Evolutionary conservation across 2,329 filamentous ascomycete species (phyloP), one percentile per base, ranked within the genome.

Genomic region (Scortechinia acanthostroma): DNA sequence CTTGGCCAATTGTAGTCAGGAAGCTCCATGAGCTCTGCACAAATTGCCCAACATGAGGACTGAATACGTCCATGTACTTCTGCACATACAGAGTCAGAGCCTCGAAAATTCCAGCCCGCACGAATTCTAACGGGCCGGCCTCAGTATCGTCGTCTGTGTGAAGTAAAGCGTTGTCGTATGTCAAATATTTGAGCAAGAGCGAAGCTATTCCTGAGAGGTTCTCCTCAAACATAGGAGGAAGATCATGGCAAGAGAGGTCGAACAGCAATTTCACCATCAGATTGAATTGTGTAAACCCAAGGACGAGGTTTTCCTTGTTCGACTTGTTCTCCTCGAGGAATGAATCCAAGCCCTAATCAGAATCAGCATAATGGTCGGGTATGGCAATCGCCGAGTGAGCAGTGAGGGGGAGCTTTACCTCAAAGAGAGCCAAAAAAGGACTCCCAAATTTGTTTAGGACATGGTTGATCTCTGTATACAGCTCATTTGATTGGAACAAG

Each of bases 401-500:
- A 10, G n/a, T 10, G n/a, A 10, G 10, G n/a, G 25, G 25, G n/a
- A 30, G 4, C 59, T 70, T 61, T 71, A 88, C 85, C 55, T 80
- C 77, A 53, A 96, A 80, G 49, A 97, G 75, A 46, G 79, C 74
- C 46, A 97, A 73, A 61, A 95, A 97, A 0, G 93, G 86, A 30
- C 77, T 70, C 48, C 88, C 87, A 62, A 98, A 97, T 47, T 83
- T 89, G 49, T 71, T 70, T 44, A 98, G 76, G 46, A 98, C 94
- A 69, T 98, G 93, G 64, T 95, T 93, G 70, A 98, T 94, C 67
- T 98, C 93, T 25, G 81, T 86, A 63, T 90, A 98, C 10, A 98
- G 79, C 43, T 87, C 89, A 64, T 98, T 89, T 37, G 91, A 95
- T 49, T 87, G 82, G 69, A 95, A 96, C 33, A 98, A 74, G 5